Evolutionary conservation across 2,329 filamentous ascomycete species (phyloP), one percentile per base, ranked within the genome.

Genomic region (Fusarium papillatum): DNA sequence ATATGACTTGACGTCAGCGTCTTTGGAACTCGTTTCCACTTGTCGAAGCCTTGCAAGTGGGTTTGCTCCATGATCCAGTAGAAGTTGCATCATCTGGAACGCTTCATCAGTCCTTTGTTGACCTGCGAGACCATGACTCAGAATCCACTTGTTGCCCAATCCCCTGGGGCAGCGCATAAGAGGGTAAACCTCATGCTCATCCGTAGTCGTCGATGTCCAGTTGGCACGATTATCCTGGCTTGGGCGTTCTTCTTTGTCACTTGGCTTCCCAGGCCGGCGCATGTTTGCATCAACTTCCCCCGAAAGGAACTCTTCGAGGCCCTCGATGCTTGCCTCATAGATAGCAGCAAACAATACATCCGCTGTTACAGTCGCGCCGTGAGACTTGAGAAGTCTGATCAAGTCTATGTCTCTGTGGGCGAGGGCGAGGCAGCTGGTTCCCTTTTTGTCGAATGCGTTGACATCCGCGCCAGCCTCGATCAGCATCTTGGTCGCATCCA

Each of bases 1-100:
- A 11, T 66, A 76, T 11, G 41, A 43, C 19, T 43, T 22, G 19
- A 17, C 19, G 11, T 34, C 19, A 7, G 8, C 7, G 8, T 7
- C 61, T 24, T 46, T n/a, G 7, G 22, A 39, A 41, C 13, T 43
- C 55, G 10, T 9, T 22, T 29, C 22, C 19, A 41, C n/a, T 16
- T 26, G 38, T 31, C 59, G 17, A 22, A 77, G 76, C 9, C 64
- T 73, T 11, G 70, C 74, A 29, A 79, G 79, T 1, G 80, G 81
- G 61, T 81, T 68, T 2, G 78, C 80, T 4, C 81, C 81, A 38
- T 80, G 73, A 1, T 75, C 66, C 17, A 83, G 64, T 4, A 82
- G 59, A 2, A 76, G 9, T 4, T 69, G 55, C 22, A 80, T 50
- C 16, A 79, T 57, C 29, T 8, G 29, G 22, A 57, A 57, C 13